Evolutionary conservation across 2,329 filamentous ascomycete genomes (phyloP).

Genomic region (Claviceps maximensis): DNA sequence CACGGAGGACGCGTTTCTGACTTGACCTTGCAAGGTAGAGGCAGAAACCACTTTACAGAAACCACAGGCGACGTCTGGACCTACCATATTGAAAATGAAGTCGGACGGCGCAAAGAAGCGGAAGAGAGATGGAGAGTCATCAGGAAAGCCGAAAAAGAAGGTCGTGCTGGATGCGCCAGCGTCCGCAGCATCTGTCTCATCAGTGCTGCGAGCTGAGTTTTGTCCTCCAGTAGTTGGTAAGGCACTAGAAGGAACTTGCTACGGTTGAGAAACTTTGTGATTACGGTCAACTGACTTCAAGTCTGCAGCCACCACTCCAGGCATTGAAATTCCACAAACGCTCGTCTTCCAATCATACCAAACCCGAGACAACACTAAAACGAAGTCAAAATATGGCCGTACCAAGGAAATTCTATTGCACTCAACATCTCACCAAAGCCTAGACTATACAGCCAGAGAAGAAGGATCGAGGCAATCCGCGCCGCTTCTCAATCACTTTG

Average conservation of each 20-base stretch:
- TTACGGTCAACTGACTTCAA: neutral
- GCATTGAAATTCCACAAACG: slow-evolving; percentile 22
- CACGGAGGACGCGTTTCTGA: neutral
- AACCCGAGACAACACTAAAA: slow-evolving; percentile 21
- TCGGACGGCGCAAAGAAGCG: slow-evolving; percentile 35
- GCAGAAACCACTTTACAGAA: neutral
- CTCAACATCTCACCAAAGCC: slow-evolving; percentile 39
- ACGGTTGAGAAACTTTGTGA: too few relatives aligned
- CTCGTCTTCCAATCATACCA: slow-evolving; percentile 36
- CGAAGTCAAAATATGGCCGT: slow-evolving; percentile 26
- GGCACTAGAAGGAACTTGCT: slow-evolving; percentile 5
- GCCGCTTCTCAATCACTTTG: slow-evolving; percentile 44
- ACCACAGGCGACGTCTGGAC: neutral
- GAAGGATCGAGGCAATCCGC: slow-evolving; percentile 18
- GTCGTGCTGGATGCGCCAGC: slow-evolving; percentile 31
- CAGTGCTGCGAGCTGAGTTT: slow-evolving; percentile 29
- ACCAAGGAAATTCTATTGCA: slow-evolving; percentile 41
- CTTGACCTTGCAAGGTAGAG: neutral
- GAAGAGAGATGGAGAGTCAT: slow-evolving; percentile 33
- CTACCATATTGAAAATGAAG: slow-evolving; percentile 19
- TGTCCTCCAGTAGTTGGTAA: slow-evolving; percentile 42
- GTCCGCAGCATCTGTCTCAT: slow-evolving; percentile 30
- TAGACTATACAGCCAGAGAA: slow-evolving; percentile 48
- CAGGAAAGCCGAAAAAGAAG: slow-evolving; percentile 36
- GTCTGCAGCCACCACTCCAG: slow-evolving; percentile 20